Conservation (phyloP, 345 rosid species). For the Acer negundo region DNA sequence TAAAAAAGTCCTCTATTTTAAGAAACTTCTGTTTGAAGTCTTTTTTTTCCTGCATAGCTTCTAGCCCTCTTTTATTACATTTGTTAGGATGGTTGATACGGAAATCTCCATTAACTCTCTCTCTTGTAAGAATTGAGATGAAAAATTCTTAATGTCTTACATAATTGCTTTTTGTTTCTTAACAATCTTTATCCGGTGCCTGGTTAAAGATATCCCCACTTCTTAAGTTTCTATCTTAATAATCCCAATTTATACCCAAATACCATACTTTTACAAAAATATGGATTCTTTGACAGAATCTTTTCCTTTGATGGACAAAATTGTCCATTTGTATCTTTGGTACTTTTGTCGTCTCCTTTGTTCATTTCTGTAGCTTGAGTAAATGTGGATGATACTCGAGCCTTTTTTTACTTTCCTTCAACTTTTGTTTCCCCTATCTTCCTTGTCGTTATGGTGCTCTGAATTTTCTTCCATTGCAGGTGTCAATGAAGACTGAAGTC, state of each 20-base stretch:
- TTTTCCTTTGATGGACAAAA: not conserved
- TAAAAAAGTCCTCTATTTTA: not conserved
- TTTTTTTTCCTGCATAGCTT: not conserved
- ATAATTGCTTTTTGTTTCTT: not conserved
- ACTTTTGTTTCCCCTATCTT: not conserved
- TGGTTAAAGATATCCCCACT: not conserved
- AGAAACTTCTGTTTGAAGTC: not conserved
- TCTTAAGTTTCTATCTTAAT: not conserved
- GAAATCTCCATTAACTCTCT: not conserved
- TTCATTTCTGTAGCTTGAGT: not conserved
- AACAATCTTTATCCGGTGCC: not conserved
- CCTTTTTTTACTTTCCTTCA: not conserved
- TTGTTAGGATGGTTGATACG: not conserved
- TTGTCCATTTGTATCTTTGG: no score
- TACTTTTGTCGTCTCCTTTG: no score
- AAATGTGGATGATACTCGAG: not conserved
- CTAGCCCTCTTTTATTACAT: not conserved
- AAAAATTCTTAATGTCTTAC: not conserved
- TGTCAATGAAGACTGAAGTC: constrained; percentile 94
- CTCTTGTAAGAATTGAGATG: not conserved
- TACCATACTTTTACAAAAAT: not conserved
- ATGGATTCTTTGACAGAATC: not conserved
- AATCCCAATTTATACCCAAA: not conserved
- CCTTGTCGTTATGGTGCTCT: not conserved
- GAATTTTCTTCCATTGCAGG: constrained; percentile 41